These are phyloP conservation scores for Pichia exigua DNA, from an alignment of 805 yeast species.

Conservation along the genomic window DNA sequence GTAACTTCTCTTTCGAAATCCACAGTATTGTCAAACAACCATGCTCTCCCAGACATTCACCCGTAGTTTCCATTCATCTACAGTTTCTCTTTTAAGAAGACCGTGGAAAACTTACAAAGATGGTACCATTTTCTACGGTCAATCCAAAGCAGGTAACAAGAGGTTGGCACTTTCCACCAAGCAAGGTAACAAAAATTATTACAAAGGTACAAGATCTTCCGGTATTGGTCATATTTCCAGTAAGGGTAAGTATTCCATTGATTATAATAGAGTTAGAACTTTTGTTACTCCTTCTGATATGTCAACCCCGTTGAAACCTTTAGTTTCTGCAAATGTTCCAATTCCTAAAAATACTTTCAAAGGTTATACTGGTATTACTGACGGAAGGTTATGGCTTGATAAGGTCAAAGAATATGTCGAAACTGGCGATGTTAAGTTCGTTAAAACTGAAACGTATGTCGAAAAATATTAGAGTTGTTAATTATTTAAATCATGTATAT, in stretches of 20 bases:
- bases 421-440: conserved; percentile 49
- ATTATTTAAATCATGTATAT: neutral
- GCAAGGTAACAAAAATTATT: conserved; percentile 87
- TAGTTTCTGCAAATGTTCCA: conserved; percentile 70
- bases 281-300: conserved; percentile 67
- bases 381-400: conserved; percentile 62
- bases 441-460: conserved; percentile 20
- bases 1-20: no score
- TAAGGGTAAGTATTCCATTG: conserved; percentile 74
- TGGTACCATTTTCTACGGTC: conserved; percentile 79
- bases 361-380: conserved; percentile 64
- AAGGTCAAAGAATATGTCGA: conserved; percentile 71
- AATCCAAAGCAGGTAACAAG: conserved; percentile 69
- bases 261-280: conserved; percentile 84
- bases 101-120: conserved; percentile 88
- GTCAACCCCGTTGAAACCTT: conserved; percentile 47
- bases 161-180: conserved; percentile 82
- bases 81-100: conserved; percentile 46
- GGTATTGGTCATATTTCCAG: conserved; percentile 68
- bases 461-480: conserved; percentile 25
- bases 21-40: neutral
- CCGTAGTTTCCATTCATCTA: conserved; percentile 1
- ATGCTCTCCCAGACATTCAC: conserved; percentile 2
- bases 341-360: conserved; percentile 56
- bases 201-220: conserved; percentile 94